A percentile compares a stretch with the other conserved stretches of the same genome.
Conservation (phyloP, 75 land plant species). For the Selaginella tamariscina region DNA sequence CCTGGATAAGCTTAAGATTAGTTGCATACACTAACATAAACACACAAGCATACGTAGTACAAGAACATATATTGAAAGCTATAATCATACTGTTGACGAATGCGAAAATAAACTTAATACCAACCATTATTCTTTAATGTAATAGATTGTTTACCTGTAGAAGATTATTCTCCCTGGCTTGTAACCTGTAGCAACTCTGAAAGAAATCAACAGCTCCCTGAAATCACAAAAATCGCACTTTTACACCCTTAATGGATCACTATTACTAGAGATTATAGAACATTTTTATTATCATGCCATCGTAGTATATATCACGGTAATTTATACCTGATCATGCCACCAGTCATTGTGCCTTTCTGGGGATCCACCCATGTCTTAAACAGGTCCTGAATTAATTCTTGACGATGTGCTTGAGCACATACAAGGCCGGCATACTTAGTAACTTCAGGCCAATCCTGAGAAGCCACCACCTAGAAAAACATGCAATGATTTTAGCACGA, state of each 20-base stretch:
- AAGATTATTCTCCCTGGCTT: constrained; percentile 5
- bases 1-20: too few species aligned
- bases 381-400: constrained; percentile 5
- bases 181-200: not conserved
- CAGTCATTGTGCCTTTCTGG: not conserved
- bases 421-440: constrained; percentile 9
- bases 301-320: too few species aligned
- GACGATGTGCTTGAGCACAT: constrained; percentile 1
- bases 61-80: too few species aligned
- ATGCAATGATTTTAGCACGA: not conserved
- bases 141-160: not conserved
- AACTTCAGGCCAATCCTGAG: constrained; percentile 11
- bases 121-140: not conserved
- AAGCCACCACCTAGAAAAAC: constrained; percentile 1
- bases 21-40: too few species aligned
- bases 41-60: too few species aligned
- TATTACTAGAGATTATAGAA: too few species aligned
- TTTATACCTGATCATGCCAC: constrained; percentile 11
- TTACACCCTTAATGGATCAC: too few species aligned
- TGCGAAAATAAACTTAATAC: not conserved
- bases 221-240: not conserved
- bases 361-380: constrained; percentile 7
- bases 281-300: too few species aligned
- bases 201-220: constrained; percentile 9
- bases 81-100: too few species aligned